Evolutionary conservation across 2,329 filamentous ascomycete species (phyloP).

Genomic region (Pseudomassariella vexata): DNA sequence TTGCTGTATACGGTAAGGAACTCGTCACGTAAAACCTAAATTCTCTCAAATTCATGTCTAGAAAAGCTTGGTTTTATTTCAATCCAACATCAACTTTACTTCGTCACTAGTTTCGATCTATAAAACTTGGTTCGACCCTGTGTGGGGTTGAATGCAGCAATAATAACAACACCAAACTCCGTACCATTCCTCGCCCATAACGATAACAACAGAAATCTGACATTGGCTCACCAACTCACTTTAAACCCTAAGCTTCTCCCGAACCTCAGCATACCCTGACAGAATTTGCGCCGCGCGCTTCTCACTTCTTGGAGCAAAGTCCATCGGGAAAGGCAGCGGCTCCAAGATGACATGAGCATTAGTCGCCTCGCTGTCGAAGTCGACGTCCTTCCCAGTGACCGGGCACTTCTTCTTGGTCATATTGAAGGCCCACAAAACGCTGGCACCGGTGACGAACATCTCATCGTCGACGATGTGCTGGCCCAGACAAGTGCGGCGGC

Average conservation of each 20-base stretch:
- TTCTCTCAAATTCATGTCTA: no score
- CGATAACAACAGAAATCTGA: no score
- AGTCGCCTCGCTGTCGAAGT: slow-evolving; percentile 43
- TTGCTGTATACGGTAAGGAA: no score
- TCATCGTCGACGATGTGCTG: slow-evolving; percentile 58
- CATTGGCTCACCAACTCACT: no score
- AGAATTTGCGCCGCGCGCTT: slow-evolving; percentile 31
- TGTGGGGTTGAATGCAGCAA: no score
- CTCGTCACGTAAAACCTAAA: no score
- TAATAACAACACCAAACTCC: neutral
- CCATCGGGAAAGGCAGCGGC: slow-evolving; percentile 39
- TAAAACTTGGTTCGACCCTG: no score
- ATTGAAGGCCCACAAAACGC: slow-evolving; percentile 44
- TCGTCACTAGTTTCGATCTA: no score
- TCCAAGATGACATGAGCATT: slow-evolving; percentile 49
- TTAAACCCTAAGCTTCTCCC: slow-evolving; percentile 17
- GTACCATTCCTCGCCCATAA: no score
- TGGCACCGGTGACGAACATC: slow-evolving; percentile 43
- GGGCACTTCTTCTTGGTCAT: slow-evolving; percentile 33
- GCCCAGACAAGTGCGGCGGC: slow-evolving; percentile 56
- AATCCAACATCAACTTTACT: no score
- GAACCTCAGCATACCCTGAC: slow-evolving; percentile 27
- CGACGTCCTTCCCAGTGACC: slow-evolving; percentile 32
- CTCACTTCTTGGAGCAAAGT: slow-evolving; percentile 34
- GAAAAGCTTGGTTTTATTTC: no score